These are phyloP conservation scores for Waitea zeae DNA, from an alignment of 1,284 basidiomycete genomes.

Conservation along the genomic window DNA sequence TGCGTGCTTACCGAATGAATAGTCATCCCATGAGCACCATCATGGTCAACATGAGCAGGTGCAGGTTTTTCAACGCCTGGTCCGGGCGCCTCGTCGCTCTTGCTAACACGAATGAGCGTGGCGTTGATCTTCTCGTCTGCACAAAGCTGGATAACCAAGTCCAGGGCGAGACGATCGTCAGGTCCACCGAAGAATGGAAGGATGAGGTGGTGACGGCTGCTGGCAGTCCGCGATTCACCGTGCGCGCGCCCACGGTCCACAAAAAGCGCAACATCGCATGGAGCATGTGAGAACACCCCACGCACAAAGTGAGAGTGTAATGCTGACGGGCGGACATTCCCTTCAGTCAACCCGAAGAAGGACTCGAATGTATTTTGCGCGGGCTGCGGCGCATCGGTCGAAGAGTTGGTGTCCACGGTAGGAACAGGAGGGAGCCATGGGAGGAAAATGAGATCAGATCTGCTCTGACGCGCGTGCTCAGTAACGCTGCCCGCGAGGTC, in stretches of 20 bases:
- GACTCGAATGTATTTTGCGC: conserved; percentile 36
- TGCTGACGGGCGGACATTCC: conserved; percentile 11
- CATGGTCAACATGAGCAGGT: conserved; percentile 11
- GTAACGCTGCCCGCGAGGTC: conserved; percentile 35
- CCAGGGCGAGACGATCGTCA: conserved; percentile 45
- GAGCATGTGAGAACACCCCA: conserved; percentile 33
- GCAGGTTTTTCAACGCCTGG: conserved; percentile 10
- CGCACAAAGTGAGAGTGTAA: conserved; percentile 44
- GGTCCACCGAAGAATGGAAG: conserved; percentile 59
- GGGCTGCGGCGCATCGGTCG: conserved; percentile 6
- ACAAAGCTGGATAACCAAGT: conserved; percentile 44
- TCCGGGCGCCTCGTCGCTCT: conserved; percentile 17
- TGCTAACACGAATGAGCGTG: conserved; percentile 43
- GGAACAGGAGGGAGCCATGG: conserved; percentile 38
- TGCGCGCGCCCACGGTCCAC: conserved; percentile 47
- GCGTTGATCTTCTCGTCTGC: conserved; percentile 28
- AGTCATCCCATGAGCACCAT: conserved; percentile 11
- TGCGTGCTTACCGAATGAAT: not conserved
- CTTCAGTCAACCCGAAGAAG: conserved; percentile 23
- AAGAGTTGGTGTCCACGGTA: conserved; percentile 8
- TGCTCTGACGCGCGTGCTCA: conserved; percentile 25
- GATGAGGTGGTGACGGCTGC: conserved; percentile 29
- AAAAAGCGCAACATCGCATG: conserved; percentile 38
- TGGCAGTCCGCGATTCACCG: conserved; percentile 14
- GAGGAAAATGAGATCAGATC: conserved; percentile 39